Base-by-base conservation (phyloP, 208 protist species). In the Trypanosoma scelopori region DNA sequence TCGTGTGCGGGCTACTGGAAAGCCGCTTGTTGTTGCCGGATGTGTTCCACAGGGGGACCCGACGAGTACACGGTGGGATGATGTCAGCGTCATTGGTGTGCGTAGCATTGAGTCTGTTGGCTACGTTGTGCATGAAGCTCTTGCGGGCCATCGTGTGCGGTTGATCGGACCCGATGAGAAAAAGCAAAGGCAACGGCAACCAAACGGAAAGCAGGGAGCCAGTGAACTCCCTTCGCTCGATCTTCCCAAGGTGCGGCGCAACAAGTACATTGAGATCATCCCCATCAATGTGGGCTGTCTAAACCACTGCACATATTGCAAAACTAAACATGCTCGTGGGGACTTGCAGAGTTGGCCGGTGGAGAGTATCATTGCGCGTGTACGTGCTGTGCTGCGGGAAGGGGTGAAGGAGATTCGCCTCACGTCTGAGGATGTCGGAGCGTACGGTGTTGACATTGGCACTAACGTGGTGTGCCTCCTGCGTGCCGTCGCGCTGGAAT, bases 271-370 rank as follows among this genome's bases (percentile, higher is more conserved):
- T 56, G 92, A 97, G 67, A 96, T 95, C 55, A 75, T 96, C 23
- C 84, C 84, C 30, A 95, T 96, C 42, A 89, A 63, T 59, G 84
- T 79, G 12, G 91, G 91, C 15, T 96, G 91, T 70, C 69, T 96
- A 22, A 93, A 93, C 73, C 28, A 76, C 27, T 96, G 91, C 76
- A 95, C 91, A 1, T 97, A 96, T 59, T 97, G 92, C 75, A 97
- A 97, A 70, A 97, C 92, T 22, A 95, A 95, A 65, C 85, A 95
- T 30, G 90, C 92, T 11, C 75, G 92, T 23, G 90, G 92, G 11
- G 65, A 90, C 42, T 61, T 97, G 25, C 46, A 35, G 12, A 83
- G 69, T 30, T 96, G 90, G 69, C 67, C 78, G 1, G 50, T 80
- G 9, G 57, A 71, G 5, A 79, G 74, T 25, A 89, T 96, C 48